A percentile compares a stretch with the other conserved stretches of the same genome.
phyloP scores from a whole-genome alignment of 257 asterid species.

The Lantana camara region DNA sequence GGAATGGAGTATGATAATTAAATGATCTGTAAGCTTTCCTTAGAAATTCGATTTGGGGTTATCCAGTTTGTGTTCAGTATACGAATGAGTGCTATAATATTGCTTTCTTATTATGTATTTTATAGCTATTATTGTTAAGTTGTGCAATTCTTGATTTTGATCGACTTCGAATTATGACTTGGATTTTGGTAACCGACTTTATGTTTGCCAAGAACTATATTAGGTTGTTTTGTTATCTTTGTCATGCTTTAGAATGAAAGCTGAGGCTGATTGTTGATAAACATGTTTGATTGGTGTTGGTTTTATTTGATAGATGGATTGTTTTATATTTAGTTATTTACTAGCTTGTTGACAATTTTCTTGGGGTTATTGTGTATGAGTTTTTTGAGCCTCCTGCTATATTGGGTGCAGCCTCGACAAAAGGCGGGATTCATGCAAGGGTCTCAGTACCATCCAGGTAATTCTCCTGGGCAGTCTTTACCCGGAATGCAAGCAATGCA shows the following conservation, averaged over 20 bases:
- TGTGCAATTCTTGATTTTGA: constrained; percentile 4
- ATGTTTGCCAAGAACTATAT: neutral
- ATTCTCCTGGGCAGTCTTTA: constrained; percentile 77
- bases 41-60: neutral
- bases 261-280: constrained; percentile 19
- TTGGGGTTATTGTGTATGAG: neutral
- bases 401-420: constrained; percentile 78
- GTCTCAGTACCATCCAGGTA: constrained; percentile 77
- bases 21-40: constrained; percentile 4
- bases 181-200: neutral
- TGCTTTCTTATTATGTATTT: neutral
- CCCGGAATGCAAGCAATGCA: constrained; percentile 81
- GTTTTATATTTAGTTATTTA: neutral
- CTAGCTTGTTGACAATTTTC: neutral
- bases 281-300: constrained; percentile 17
- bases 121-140: neutral
- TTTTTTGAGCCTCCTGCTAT: constrained; percentile 31
- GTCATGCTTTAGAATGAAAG: constrained; percentile 22
- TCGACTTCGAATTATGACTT: neutral
- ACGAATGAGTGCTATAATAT: constrained; percentile 10
- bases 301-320: constrained; percentile 10
- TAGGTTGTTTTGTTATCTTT: neutral
- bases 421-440: constrained; percentile 79
- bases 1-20: neutral
- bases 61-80: constrained; percentile 6